phyloP scores from a whole-genome alignment of 2,329 filamentous ascomycete genomes.

The Sporothrix pallida region DNA sequence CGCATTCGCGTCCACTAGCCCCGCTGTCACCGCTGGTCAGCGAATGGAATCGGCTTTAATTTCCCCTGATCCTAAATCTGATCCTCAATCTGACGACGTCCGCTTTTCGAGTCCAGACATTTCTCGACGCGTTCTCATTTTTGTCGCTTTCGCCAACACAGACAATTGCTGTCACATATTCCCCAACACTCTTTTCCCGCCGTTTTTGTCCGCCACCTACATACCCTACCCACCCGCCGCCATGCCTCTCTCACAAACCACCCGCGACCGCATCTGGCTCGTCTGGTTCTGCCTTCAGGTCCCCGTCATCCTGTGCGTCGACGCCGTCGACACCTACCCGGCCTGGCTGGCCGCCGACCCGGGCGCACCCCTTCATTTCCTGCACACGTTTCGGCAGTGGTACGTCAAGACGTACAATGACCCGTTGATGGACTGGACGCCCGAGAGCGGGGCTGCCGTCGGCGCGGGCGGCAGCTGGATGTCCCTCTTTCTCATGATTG shows the following conservation, averaged over 20 bases:
- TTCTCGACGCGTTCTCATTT: background rate
- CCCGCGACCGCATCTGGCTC: constrained; percentile 44
- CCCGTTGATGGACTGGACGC: constrained; percentile 55
- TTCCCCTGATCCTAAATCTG: background rate
- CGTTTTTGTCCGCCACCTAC: no score
- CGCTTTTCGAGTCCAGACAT: no score
- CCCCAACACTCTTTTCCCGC: background rate
- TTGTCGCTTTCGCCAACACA: background rate
- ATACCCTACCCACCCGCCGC: background rate
- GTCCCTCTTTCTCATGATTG: constrained; percentile 56
- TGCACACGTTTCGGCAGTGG: constrained; percentile 52
- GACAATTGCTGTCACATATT: background rate
- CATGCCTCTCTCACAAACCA: constrained; percentile 21
- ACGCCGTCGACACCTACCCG: constrained; percentile 61
- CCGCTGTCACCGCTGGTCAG: background rate
- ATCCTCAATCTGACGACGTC: background rate
- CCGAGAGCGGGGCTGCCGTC: constrained; percentile 33
- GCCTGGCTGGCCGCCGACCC: constrained; percentile 50
- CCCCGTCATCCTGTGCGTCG: constrained; percentile 49
- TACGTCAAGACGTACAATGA: constrained; percentile 59
- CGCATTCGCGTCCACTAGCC: background rate
- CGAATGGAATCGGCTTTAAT: background rate
- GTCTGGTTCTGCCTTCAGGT: constrained; percentile 45
- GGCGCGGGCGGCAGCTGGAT: constrained; percentile 54
- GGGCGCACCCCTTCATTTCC: constrained; percentile 54